phyloP scores from a whole-genome alignment of 345 rosid genomes.

The Lepidium aucheri region DNA sequence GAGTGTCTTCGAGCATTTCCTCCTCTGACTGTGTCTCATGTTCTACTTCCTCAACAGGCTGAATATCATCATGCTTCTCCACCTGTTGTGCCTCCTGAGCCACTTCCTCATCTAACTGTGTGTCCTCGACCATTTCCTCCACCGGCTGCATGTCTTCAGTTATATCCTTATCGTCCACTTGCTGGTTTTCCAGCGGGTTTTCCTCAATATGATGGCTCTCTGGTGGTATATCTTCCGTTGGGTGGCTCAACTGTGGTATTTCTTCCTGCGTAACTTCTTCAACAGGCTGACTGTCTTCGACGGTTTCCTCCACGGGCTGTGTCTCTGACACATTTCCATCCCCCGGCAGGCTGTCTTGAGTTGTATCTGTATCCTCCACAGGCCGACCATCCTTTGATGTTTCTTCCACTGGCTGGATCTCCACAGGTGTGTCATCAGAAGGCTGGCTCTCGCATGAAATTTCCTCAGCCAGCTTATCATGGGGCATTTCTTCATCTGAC shows the following conservation, averaged over 20 bases:
- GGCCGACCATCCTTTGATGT: background rate
- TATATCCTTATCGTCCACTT: background rate
- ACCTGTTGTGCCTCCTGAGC: background rate
- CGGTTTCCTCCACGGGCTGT: conserved; percentile 1
- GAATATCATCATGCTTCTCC: conserved; percentile 4
- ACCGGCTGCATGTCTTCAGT: background rate
- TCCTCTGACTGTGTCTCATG: conserved; percentile 8
- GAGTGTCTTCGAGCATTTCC: conserved; percentile 9
- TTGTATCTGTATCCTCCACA: background rate
- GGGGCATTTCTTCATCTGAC: background rate
- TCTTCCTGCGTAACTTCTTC: conserved; percentile 2
- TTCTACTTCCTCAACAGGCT: conserved; percentile 6
- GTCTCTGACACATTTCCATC: background rate
- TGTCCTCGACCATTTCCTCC: conserved; percentile 10
- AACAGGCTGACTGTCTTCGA: conserved; percentile 3
- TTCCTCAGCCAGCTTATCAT: background rate
- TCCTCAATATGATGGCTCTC: background rate
- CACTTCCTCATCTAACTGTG: background rate
- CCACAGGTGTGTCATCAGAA: background rate
- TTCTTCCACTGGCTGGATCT: conserved; percentile 6
- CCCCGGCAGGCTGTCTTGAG: conserved; percentile 2
- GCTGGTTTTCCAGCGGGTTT: background rate
- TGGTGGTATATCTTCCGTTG: background rate
- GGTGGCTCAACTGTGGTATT: background rate
- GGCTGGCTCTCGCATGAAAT: background rate